Evolutionary conservation across 202 grass and related monocot genomes (phyloP), one percentile per base, ranked within the genome.

Genomic region (Thinopyrum obtusiflorum): DNA sequence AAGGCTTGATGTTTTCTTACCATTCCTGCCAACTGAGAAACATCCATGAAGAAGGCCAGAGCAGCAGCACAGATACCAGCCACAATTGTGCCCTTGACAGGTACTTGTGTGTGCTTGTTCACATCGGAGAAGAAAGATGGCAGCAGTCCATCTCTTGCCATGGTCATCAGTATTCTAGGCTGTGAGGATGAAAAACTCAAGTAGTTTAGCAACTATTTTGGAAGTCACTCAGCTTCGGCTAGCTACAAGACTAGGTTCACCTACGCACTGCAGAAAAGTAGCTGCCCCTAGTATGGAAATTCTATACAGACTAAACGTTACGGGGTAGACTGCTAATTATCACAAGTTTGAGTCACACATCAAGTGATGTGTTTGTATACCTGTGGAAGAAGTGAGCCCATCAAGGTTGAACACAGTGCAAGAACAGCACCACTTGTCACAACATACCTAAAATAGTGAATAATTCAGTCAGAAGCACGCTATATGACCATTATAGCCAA

Each of bases 111-210:
- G 40, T 59, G 76, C 46, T 85, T 73, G 84, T 94, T 91, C 49
- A 99, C 90, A 85, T 99, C 90, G 42, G 91, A 92, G 80, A 99
- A 99, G 89, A 96, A 97, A 49, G 91, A 65, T 62, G 97, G 97
- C 88, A 99, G 65, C 64, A 99, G 83, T 70, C 97, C 97, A 64
- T 99, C 97, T 89, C 92, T 93, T 68, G 97, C 92, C 97, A 99
- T 99, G 46, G 97, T 90, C 97, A 99, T 99, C 76, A 99, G 83
- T 92, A 99, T 99, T 89, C 97, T 94, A 83, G 93, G 97, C 97
- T 99, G 90, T 44, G 8, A 60, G 35, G 89, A 83, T 61, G 83
- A 63, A 68, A 10, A 67, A 37, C 6, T 10, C 9, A 73, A 25
- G 47, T 76, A 55, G 2, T 57, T 76, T 76, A 76, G 42, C 23